Base-by-base conservation (phyloP, 179 eudicot genomes). In the Silene noctiflora region DNA sequence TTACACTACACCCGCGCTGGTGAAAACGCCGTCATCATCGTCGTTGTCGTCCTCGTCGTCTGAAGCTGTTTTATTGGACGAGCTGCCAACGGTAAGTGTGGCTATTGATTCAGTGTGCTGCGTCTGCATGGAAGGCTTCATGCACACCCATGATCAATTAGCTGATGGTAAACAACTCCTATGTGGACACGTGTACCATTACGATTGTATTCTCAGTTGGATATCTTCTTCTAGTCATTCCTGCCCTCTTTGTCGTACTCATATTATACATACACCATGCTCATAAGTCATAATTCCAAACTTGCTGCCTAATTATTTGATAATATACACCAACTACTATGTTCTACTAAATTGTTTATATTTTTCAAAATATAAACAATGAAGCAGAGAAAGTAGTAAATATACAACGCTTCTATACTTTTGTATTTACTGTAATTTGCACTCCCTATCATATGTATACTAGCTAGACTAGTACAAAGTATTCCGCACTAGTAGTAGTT, bases 181-280 rank as follows among this genome's bases (percentile, higher is more conserved):
- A 6, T 80, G 83, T 14, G 77, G 80, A 66, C 83, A 80, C 73
- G 80, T 80, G 76, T 80, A 80, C 55, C 83, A 80, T 76, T 73
- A 60, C 27, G 77, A 80, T 76, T 80, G 83, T 76, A 80, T 80
- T 55, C 63, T 76, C 14, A 33, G 63, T 55, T 80, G 83, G 83
- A 19, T 80, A 29, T 71, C 64, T 55, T 64, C 83, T 66, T 76
- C 53, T 58, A 69, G 59, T 72, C 48, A 66, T 27, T 76, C 79
- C 19, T 80, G 83, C 63, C 83, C 83, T 71, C 79, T 80, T 76
- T 80, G 83, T 35, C 83, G 83, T 35, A 35, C 42, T 60, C 83
- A 72, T 71, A n/a, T 77, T 39, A 11, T 68, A 5, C 42, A 35
- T n/a, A n/a, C n/a, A n/a, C n/a, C n/a, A n/a, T n/a, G n/a, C n/a